A percentile compares a stretch with the other conserved stretches of the same genome.
Conservation (phyloP, 2,329 filamentous ascomycete genomes). For the Hypoxylon sp. region DNA sequence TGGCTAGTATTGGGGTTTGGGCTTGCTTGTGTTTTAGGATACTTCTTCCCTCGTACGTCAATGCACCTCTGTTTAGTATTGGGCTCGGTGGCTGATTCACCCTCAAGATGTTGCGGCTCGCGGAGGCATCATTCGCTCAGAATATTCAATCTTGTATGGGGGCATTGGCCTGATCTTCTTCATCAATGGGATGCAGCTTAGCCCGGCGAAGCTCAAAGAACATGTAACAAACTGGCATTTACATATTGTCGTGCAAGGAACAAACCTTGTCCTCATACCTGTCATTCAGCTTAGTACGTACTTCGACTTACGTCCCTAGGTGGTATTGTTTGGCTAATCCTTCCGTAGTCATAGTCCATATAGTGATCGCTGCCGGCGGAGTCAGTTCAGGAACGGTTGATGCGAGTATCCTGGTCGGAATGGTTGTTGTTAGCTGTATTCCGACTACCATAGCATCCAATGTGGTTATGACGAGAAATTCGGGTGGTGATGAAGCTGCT, state of each 20-base stretch:
- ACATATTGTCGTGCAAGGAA: conserved; percentile 76
- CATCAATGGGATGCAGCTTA: conserved; percentile 78
- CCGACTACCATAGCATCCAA: conserved; percentile 82
- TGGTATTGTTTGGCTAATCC: conserved; percentile 22
- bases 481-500: conserved; percentile 76
- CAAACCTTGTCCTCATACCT: conserved; percentile 77
- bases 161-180: conserved; percentile 79
- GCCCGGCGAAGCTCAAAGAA: conserved; percentile 71
- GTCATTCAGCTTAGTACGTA: conserved; percentile 70
- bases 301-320: not conserved
- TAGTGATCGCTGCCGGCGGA: conserved; percentile 63
- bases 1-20: conserved; percentile 54
- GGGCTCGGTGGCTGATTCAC: conserved; percentile 29
- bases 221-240: conserved; percentile 78
- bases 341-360: conserved; percentile 61
- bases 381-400: conserved; percentile 71
- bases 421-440: conserved; percentile 76
- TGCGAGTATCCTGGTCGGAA: conserved; percentile 75
- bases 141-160: conserved; percentile 76
- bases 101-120: conserved; percentile 62
- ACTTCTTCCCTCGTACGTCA: conserved; percentile 62
- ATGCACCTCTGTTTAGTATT: conserved; percentile 5
- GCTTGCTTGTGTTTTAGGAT: conserved; percentile 52
- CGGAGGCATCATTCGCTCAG: conserved; percentile 67
- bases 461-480: conserved; percentile 79